Evolutionary conservation across 2,329 filamentous ascomycete genomes (phyloP), one percentile per base, ranked within the genome.

Genomic region (Paecilomyces sp.): DNA sequence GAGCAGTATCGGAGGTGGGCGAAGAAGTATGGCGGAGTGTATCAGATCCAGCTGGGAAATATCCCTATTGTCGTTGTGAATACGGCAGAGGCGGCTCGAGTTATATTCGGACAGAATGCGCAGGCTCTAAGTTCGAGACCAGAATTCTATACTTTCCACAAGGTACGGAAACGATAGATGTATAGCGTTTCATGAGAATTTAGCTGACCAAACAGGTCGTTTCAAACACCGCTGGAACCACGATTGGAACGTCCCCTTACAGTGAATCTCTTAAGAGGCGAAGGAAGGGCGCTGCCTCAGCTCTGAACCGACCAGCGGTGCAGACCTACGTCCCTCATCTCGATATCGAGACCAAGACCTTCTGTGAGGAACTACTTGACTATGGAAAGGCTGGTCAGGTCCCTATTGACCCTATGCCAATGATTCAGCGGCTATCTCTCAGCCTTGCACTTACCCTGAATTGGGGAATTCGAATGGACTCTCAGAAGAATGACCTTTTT

Each of bases 171-270:
- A 54, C 24, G 56, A 52, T 15, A n/a, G 4, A 8, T 2, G 4
- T n/a, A 18, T 6, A 8, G 25, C 25, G 18, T 47, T n/a, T 2
- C n/a, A n/a, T 18, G 36, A 8, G 15, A 4, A 12, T n/a, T 47
- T 8, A n/a, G n/a, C 36, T 47, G 36, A 47, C 4, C 3, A 18
- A 31, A 6, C 54, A 85, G 82, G 81, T 87, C 2, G 77, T 88
- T 1, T 86, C 84, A 2, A 84, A 86, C 52, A 88, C 86, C 0
- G 82, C 85, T 0, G 85, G 86, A 5, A 88, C 85, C 0, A 89
- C 86, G 0, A 88, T 89, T 59, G 86, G 86, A 0, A 89, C 86
- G 0, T 86, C 84, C 0, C 86, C 86, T 0, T 89, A 86, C 67
- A 85, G 81, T 58, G 85, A 88, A 3, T 85, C 82, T 0, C 72